A percentile compares a stretch with the other conserved stretches of the same genome.
phyloP scores from a whole-genome alignment of 2,329 filamentous ascomycete genomes.

The Curvularia lunata region DNA sequence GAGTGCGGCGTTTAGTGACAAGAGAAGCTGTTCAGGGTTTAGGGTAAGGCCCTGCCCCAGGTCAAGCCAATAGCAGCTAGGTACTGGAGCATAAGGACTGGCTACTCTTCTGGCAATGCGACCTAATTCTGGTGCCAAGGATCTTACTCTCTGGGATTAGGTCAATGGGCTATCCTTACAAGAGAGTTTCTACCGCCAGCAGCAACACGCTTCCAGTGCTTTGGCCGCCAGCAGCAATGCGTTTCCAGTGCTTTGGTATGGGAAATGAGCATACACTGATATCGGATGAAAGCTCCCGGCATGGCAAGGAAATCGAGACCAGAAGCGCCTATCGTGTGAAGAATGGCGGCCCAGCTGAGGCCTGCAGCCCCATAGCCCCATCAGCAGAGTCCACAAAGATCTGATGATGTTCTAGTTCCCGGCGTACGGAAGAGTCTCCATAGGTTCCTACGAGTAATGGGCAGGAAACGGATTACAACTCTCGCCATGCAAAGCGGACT shows the following conservation, averaged over 20 bases:
- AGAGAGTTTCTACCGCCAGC: neutral
- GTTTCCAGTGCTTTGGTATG: neutral
- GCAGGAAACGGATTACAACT: neutral
- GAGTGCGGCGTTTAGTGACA: neutral
- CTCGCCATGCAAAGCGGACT: neutral
- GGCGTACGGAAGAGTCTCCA: neutral
- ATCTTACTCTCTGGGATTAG: neutral
- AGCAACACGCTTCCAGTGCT: too few species aligned
- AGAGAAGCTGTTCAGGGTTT: neutral
- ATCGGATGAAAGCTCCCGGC: neutral
- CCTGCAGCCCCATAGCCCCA: neutral
- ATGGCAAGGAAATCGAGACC: neutral
- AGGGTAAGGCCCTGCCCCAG: neutral
- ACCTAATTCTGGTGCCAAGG: neutral
- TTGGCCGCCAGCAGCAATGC: neutral
- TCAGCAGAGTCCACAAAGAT: neutral
- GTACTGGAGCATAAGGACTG: neutral
- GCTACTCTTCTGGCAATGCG: neutral
- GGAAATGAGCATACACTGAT: neutral
- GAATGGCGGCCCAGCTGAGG: neutral
- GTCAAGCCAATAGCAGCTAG: neutral
- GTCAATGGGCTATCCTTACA: neutral
- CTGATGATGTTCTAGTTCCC: neutral
- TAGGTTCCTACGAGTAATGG: conserved; percentile 6
- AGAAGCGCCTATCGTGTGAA: neutral